phyloP scores from a whole-genome alignment of 331 rosid genomes.

The Acacia concinna region DNA sequence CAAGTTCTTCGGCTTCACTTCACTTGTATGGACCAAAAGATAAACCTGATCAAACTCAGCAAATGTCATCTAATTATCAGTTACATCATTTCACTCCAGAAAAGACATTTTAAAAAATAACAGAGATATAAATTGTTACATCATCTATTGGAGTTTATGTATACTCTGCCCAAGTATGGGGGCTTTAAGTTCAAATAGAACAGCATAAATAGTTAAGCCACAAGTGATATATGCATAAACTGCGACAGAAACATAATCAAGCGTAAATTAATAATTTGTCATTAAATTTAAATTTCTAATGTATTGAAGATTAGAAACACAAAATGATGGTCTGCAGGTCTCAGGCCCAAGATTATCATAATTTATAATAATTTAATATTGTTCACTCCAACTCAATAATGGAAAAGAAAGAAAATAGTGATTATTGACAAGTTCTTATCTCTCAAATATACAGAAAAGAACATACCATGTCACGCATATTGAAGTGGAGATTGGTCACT shows the following conservation, averaged over 20 bases:
- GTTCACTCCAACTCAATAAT: slow-evolving; percentile 3
- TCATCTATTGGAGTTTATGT: slow-evolving; percentile 2
- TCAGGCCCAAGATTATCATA: slow-evolving; percentile 8
- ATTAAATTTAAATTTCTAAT: slow-evolving; percentile 24
- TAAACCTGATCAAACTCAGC: slow-evolving; percentile 61
- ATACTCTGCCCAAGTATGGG: slow-evolving; percentile 12
- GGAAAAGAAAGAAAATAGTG: slow-evolving; percentile 4
- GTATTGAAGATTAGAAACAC: slow-evolving; percentile 20
- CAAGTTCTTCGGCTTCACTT: slow-evolving; percentile 58
- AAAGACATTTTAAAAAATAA: neutral
- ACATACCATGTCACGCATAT: slow-evolving; percentile 93
- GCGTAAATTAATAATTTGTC: slow-evolving; percentile 16
- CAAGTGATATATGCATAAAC: neutral
- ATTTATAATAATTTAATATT: neutral
- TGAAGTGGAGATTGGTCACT: slow-evolving; percentile 89
- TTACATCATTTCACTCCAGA: slow-evolving; percentile 28
- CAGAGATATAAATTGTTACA: neutral
- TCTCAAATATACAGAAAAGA: slow-evolving; percentile 20
- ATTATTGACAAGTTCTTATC: slow-evolving; percentile 13
- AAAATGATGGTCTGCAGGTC: slow-evolving; percentile 16
- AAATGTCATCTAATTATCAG: slow-evolving; percentile 35
- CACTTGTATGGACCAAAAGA: slow-evolving; percentile 80
- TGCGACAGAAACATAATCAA: slow-evolving; percentile 4
- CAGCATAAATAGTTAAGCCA: neutral
- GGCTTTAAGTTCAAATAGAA: slow-evolving; percentile 26